These are phyloP conservation scores for Apiotrichum porosum DNA, from an alignment of 1,284 basidiomycete genomes.

Conservation along the genomic window DNA sequence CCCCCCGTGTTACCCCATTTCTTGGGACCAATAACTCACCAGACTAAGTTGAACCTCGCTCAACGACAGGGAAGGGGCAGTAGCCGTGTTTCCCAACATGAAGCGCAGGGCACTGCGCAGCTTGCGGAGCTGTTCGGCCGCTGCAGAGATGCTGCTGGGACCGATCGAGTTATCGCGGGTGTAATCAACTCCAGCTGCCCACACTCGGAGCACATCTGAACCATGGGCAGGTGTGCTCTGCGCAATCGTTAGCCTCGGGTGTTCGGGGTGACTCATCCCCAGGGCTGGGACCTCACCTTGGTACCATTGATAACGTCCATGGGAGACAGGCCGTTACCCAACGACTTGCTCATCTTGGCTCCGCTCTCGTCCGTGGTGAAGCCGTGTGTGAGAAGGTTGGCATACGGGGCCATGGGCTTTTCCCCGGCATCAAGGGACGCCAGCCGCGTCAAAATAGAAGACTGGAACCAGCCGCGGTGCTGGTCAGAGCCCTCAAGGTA, in stretches of 20 bases:
- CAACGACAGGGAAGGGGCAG: slow-evolving; percentile 23
- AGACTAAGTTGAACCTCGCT: slow-evolving; percentile 31
- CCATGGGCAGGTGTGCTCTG: slow-evolving; percentile 77
- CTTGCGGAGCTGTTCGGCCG: slow-evolving; percentile 74
- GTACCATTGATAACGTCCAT: slow-evolving; percentile 74
- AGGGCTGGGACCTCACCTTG: too few species aligned
- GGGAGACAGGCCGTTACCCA: slow-evolving; percentile 88
- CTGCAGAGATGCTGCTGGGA: slow-evolving; percentile 68
- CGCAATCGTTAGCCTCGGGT: neutral
- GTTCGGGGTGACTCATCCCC: neutral
- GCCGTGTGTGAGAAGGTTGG: slow-evolving; percentile 85
- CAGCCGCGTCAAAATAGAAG: slow-evolving; percentile 79
- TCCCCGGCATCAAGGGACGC: slow-evolving; percentile 18
- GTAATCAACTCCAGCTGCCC: slow-evolving; percentile 89
- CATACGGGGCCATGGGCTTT: slow-evolving; percentile 59
- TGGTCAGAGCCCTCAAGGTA: slow-evolving; percentile 96
- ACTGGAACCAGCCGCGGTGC: slow-evolving; percentile 99
- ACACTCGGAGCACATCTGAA: slow-evolving; percentile 79
- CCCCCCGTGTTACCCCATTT: too few species aligned
- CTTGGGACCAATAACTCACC: slow-evolving; percentile 24
- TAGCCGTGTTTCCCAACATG: slow-evolving; percentile 72
- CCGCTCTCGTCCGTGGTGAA: slow-evolving; percentile 91
- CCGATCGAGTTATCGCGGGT: slow-evolving; percentile 85
- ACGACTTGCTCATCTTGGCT: slow-evolving; percentile 97
- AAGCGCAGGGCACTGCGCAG: slow-evolving; percentile 87